Evolutionary conservation across 73 alveolate genomes (phyloP).

Genomic region (Durusdinium trenchii): DNA sequence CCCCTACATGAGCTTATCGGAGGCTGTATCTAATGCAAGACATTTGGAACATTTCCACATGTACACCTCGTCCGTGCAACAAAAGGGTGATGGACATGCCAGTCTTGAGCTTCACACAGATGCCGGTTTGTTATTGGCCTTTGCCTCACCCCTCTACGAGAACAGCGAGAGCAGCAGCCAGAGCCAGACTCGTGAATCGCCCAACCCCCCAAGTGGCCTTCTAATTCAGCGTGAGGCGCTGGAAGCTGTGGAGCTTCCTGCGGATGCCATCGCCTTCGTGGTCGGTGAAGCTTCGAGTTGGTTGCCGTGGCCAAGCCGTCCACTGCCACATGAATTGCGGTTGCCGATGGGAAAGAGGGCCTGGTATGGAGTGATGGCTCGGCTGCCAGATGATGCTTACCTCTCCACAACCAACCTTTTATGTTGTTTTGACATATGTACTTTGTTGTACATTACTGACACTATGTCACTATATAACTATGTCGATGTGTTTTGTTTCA

Average conservation of each 20-base stretch:
- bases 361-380: constrained; percentile 67
- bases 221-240: constrained; percentile 22
- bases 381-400: constrained; percentile 72
- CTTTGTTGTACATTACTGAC: no score
- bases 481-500: no score
- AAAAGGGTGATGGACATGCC: neutral
- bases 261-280: constrained; percentile 43
- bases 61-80: neutral
- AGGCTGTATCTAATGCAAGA: constrained; percentile 60
- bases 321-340: constrained; percentile 66
- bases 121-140: constrained; percentile 68
- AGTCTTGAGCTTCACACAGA: constrained; percentile 84
- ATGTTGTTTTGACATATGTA: no score
- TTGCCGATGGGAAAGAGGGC: constrained; percentile 30
- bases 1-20: constrained; percentile 46
- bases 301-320: constrained; percentile 66
- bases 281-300: constrained; percentile 69
- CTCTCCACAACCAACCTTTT: no score
- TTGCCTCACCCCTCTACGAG: constrained; percentile 58
- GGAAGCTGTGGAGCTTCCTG: constrained; percentile 51
- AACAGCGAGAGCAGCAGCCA: no score
- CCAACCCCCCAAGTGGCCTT: constrained; percentile 37
- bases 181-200: no score
- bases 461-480: no score
- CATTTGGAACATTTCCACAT: constrained; percentile 75